Base-by-base conservation (phyloP, 805 yeast genomes). In the Kregervanrija fluxuum region DNA sequence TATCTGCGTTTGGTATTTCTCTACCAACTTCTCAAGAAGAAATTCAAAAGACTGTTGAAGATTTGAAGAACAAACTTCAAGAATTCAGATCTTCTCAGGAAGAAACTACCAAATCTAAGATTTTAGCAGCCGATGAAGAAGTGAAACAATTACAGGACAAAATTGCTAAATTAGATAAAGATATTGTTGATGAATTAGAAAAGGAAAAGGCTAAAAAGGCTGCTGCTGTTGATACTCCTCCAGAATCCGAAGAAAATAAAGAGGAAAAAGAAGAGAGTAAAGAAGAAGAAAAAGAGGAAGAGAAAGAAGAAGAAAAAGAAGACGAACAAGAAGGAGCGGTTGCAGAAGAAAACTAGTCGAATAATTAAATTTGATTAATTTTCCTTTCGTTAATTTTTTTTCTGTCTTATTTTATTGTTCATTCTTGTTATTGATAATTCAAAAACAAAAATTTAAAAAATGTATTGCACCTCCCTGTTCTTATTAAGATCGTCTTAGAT, bases 1-100 rank as follows among this genome's bases (percentile, higher is more conserved):
- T 93, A 56, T 73, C 86, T 50, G 84, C 84, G 58, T 76, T 91
- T 59, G 79, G 80, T 45, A 75, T 91, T 52, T 71, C 84, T 39
- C 76, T 90, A 50, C 99, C 99, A 61, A 72, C 82, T 48, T 74
- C 80, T 55, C 68, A 76, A 51, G 93, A 81, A 13, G 91, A 85
- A 44, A 80, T 83, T 52, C 72, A 82, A 31, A 66, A 67, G 38
- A 78, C 91, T 50, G 65, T 85, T 57, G 79, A 71, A 42, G 70
- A 78, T 53, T 78, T 91, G 66, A 79, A 80, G 71, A 75, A 72
- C 55, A 89, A 93, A 65, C 77, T 86, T 59, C 71, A 69, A 46
- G 79, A 79, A 51, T 85, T 77, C 68, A 69, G 75, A 64, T 71
- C 73, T 41, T 80, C 80, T 67, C 95, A 88, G 70, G 90, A 82